Evolutionary conservation across 1,139 yeast genomes (phyloP).

Genomic region (Scheffersomyces insectosa): DNA sequence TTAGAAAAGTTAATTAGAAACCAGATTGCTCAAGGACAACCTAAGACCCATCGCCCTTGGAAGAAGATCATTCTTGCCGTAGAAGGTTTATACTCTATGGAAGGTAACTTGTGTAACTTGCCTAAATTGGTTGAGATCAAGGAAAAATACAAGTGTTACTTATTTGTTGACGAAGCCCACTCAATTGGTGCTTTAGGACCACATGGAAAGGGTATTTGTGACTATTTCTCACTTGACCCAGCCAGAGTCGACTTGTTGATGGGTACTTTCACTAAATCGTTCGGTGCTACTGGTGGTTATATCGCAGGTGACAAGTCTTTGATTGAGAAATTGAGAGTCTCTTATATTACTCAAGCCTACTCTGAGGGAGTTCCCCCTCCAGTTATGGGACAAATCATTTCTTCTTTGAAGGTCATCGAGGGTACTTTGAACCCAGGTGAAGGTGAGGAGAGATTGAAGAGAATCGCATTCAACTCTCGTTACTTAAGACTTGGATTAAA

Average conservation of each 20-base stretch:
- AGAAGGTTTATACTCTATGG: slow-evolving; percentile 97
- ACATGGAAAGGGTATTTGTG: slow-evolving; percentile 91
- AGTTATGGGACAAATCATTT: slow-evolving; percentile 81
- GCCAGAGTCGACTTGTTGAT: slow-evolving; percentile 77
- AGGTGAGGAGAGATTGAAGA: slow-evolving; percentile 84
- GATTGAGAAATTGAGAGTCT: slow-evolving; percentile 73
- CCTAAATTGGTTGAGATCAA: slow-evolving; percentile 76
- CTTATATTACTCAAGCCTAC: slow-evolving; percentile 71
- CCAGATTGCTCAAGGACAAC: slow-evolving; percentile 94
- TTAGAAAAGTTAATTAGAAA: slow-evolving; percentile 81
- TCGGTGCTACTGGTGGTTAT: slow-evolving; percentile 99
- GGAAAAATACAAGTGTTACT: slow-evolving; percentile 82
- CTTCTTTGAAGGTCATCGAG: slow-evolving; percentile 75
- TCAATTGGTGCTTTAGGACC: slow-evolving; percentile 98
- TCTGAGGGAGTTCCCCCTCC: slow-evolving; percentile 91
- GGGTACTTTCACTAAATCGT: slow-evolving; percentile 98
- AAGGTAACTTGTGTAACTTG: slow-evolving; percentile 89
- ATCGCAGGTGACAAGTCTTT: slow-evolving; percentile 71
- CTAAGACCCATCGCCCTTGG: slow-evolving; percentile 97
- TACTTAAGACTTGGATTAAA: slow-evolving; percentile 88
- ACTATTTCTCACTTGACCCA: slow-evolving; percentile 82
- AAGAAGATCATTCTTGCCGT: slow-evolving; percentile 88
- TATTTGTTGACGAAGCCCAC: slow-evolving; percentile 96
- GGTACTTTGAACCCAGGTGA: slow-evolving; percentile 91
- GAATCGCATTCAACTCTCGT: slow-evolving; percentile 94